phyloP scores from a whole-genome alignment of 2,329 filamentous ascomycete species.

The Aspergillus costaricaensis region DNA sequence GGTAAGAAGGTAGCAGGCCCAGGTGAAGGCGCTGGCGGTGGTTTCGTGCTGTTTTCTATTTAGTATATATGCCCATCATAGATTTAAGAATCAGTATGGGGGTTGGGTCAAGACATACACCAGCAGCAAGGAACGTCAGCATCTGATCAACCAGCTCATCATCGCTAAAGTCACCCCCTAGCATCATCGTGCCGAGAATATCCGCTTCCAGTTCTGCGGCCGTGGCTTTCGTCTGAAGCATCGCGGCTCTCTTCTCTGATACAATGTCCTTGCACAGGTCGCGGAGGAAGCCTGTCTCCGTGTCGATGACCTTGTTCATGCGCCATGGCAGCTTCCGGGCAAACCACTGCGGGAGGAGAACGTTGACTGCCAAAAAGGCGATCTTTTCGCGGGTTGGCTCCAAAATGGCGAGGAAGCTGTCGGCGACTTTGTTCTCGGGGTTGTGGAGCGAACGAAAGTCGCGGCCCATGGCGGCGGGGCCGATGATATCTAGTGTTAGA shows the following conservation, averaged over 20 bases:
- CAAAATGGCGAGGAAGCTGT: constrained; percentile 55
- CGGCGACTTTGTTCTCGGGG: constrained; percentile 54
- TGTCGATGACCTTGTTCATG: constrained; percentile 33
- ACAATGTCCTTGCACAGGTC: constrained; percentile 39
- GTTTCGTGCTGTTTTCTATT: constrained; percentile 52
- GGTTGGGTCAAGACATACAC: constrained; percentile 24
- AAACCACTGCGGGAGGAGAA: constrained; percentile 55
- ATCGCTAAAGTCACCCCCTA: constrained; percentile 41
- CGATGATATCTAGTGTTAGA: constrained; percentile 61
- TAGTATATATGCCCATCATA: constrained; percentile 5
- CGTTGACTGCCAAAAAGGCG: constrained; percentile 46
- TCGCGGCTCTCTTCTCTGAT: constrained; percentile 32
- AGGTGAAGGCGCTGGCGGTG: constrained; percentile 56
- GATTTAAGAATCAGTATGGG: neutral
- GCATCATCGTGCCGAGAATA: constrained; percentile 43
- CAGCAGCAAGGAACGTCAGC: constrained; percentile 46
- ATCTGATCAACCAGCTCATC: constrained; percentile 46
- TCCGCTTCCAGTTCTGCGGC: constrained; percentile 39
- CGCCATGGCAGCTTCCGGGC: constrained; percentile 48
- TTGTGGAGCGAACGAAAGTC: constrained; percentile 58
- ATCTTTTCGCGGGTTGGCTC: constrained; percentile 48
- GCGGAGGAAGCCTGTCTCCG: constrained; percentile 35
- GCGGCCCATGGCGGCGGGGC: constrained; percentile 57
- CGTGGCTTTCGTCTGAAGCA: constrained; percentile 38
- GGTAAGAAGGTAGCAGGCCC: constrained; percentile 57